phyloP scores from a whole-genome alignment of 768 basidiomycete species.

The Amanita pallidorosea region DNA sequence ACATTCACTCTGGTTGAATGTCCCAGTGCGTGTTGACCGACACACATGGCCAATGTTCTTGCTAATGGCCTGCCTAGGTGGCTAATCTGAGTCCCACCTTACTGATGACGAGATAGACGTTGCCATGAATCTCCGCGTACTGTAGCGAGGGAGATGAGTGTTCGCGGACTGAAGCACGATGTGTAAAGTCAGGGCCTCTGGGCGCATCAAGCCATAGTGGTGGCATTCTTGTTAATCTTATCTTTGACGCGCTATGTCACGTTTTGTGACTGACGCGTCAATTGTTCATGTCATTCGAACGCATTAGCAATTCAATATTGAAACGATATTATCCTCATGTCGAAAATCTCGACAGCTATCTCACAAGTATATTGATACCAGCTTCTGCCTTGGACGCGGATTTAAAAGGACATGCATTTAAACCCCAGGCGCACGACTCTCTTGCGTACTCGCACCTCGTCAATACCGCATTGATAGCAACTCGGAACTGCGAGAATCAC shows the following conservation, averaged over 20 bases:
- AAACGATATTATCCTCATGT: conserved; percentile 33
- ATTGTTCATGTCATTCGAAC: conserved; percentile 6
- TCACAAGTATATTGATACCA: conserved; percentile 23
- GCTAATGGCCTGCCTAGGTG: conserved; percentile 37
- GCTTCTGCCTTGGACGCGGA: background rate
- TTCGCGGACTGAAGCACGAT: conserved; percentile 46
- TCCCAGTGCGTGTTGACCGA: conserved; percentile 46
- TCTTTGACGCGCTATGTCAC: conserved; percentile 1
- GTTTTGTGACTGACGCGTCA: background rate
- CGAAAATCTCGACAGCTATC: conserved; percentile 25
- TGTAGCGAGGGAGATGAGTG: conserved; percentile 90
- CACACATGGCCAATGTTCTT: background rate
- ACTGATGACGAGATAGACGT: conserved; percentile 67
- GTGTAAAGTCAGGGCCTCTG: background rate
- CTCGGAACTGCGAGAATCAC: conserved; percentile 12
- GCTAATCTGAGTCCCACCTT: conserved; percentile 68
- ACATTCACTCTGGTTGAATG: conserved; percentile 85
- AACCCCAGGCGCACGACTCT: conserved; percentile 14
- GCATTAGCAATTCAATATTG: conserved; percentile 22
- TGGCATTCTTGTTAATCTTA: conserved; percentile 12
- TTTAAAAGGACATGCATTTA: background rate
- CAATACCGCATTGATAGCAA: conserved; percentile 35
- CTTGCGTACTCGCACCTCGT: conserved; percentile 25
- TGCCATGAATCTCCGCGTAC: conserved; percentile 69
- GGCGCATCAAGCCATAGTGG: conserved; percentile 18